Evolutionary conservation across 768 basidiomycete species (phyloP).

Genomic region (Mycena olivaceomarginata): DNA sequence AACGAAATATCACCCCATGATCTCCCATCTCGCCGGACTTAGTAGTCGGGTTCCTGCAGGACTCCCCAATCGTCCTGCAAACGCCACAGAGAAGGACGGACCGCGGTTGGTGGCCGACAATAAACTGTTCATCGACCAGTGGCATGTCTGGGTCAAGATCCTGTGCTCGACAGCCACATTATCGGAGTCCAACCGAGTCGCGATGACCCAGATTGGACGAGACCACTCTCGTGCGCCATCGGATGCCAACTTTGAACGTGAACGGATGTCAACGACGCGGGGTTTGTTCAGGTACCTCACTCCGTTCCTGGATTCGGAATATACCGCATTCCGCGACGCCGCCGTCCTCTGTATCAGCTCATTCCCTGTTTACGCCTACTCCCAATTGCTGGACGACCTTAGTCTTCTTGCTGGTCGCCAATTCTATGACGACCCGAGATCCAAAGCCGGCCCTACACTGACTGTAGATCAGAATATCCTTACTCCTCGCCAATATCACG

Average conservation of each 20-base stretch:
- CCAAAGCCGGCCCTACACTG: conserved; percentile 62
- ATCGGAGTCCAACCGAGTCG: conserved; percentile 74
- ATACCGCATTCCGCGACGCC: conserved; percentile 87
- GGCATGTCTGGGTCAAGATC: conserved; percentile 89
- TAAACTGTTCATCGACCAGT: conserved; percentile 80
- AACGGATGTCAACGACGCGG: conserved; percentile 87
- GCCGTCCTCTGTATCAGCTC: conserved; percentile 94
- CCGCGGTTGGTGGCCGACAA: conserved; percentile 74
- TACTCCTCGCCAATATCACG: conserved; percentile 77
- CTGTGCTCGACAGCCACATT: conserved; percentile 89
- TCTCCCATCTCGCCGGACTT: conserved; percentile 85
- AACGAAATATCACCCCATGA: conserved; percentile 81
- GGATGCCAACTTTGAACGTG: conserved; percentile 86
- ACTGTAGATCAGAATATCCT: conserved; percentile 60
- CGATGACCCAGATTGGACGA: conserved; percentile 72
- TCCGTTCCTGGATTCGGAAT: conserved; percentile 92
- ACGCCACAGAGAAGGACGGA: conserved; percentile 69
- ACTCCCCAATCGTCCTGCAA: conserved; percentile 62
- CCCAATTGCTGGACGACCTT: conserved; percentile 89
- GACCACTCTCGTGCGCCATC: conserved; percentile 84
- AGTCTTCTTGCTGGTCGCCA: conserved; percentile 87
- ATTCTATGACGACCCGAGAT: conserved; percentile 85
- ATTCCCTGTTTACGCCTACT: conserved; percentile 85
- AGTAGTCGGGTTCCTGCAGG: conserved; percentile 72
- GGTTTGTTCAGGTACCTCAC: conserved; percentile 91